phyloP scores from a whole-genome alignment of 345 rosid genomes.

The Brassica carinata region DNA sequence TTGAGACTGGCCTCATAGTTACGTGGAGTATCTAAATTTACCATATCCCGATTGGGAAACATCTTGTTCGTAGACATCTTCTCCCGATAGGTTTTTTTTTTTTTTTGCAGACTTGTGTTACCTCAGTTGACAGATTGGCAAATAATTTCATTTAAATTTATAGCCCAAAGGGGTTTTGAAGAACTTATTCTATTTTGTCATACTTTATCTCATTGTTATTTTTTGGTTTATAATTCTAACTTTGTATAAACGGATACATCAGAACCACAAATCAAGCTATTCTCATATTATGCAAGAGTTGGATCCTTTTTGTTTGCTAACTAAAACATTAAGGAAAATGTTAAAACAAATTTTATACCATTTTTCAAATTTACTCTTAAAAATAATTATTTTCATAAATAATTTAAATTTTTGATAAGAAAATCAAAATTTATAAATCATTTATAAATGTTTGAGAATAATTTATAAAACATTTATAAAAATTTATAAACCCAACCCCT shows the following conservation, averaged over 20 bases:
- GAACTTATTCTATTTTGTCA: slow-evolving; percentile 34
- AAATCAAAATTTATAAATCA: too few species aligned
- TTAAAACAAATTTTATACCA: too few species aligned
- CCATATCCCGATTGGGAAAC: not conserved
- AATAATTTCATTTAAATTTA: slow-evolving; percentile 8
- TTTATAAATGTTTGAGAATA: too few species aligned
- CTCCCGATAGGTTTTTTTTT: not conserved
- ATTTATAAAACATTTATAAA: too few species aligned
- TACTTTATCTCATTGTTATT: not conserved
- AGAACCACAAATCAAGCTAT: not conserved
- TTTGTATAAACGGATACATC: not conserved
- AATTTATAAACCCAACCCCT: too few species aligned
- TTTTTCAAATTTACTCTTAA: too few species aligned
- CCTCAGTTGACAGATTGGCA: slow-evolving; percentile 3
- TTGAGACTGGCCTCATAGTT: slow-evolving; percentile 49
- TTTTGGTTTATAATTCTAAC: not conserved
- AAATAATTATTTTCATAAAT: too few species aligned
- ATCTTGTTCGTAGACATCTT: not conserved
- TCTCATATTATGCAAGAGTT: not conserved
- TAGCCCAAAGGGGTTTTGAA: slow-evolving; percentile 7
- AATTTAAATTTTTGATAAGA: too few species aligned
- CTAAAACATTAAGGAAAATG: not conserved
- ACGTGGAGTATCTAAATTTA: slow-evolving; percentile 35
- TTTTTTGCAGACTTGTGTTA: not conserved
- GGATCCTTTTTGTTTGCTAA: not conserved